A percentile compares a stretch with the other conserved stretches of the same genome.
Evolutionary conservation across 176 grass and related monocot species (phyloP).

Genomic region (Panicum miliaceum): DNA sequence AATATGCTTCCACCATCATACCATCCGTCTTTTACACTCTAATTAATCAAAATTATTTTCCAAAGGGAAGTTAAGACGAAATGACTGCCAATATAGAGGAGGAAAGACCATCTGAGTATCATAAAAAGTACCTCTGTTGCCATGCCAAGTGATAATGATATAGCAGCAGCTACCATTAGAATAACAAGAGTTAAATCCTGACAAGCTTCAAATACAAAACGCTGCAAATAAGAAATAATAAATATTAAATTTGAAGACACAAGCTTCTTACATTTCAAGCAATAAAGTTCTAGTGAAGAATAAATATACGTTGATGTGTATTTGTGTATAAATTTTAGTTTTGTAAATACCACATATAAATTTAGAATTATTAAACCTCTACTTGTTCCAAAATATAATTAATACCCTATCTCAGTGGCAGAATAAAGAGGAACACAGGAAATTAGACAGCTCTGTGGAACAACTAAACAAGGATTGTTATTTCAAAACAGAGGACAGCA

Average conservation of each 20-base stretch:
- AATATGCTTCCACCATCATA: constrained; percentile 98
- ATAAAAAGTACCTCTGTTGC: constrained; percentile 77
- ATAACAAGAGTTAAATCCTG: constrained; percentile 93
- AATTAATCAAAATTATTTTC: not conserved
- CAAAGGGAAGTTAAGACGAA: not conserved
- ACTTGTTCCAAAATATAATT: constrained; percentile 10
- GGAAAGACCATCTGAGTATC: not conserved
- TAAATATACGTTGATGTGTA: not conserved
- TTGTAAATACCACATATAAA: constrained; percentile 1
- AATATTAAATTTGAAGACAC: constrained; percentile 27
- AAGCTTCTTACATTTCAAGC: constrained; percentile 15
- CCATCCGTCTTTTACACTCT: constrained; percentile 89
- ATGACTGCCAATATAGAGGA: constrained; percentile 26
- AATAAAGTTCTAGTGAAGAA: not conserved
- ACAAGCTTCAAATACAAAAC: constrained; percentile 83
- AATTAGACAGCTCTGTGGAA: not conserved
- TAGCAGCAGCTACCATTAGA: constrained; percentile 84
- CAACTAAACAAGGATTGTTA: not conserved
- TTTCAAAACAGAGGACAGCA: not conserved
- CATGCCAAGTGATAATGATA: constrained; percentile 88
- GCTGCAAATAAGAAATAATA: constrained; percentile 54
- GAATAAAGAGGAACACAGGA: not conserved
- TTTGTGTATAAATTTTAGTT: constrained; percentile 1
- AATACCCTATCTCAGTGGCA: not conserved
- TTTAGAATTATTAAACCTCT: constrained; percentile 15